Evolutionary conservation across 73 alveolate genomes (phyloP).

Genomic region (Stentor roeselii): DNA sequence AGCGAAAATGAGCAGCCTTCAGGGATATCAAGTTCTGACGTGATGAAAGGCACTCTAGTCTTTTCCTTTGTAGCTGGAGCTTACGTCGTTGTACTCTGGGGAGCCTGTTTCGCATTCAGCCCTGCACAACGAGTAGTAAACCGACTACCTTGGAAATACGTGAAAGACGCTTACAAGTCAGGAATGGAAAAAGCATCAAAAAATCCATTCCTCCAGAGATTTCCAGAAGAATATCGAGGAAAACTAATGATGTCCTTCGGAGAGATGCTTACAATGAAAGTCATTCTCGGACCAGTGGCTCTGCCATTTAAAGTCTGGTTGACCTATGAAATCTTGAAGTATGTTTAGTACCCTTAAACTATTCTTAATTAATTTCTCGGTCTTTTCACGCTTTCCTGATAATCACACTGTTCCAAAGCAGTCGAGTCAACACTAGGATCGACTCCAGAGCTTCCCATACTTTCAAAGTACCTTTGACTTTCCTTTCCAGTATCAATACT

Average conservation of each 20-base stretch:
- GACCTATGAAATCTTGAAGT: neutral
- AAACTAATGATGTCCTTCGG: constrained; percentile 1
- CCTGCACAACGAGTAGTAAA: neutral
- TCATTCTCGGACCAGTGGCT: constrained; percentile 10
- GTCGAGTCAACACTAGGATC: neutral
- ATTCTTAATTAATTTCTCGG: neutral
- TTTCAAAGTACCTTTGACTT: neutral
- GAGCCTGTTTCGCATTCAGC: neutral
- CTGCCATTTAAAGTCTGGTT: constrained; percentile 9
- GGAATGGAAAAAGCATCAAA: neutral
- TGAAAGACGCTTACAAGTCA: neutral
- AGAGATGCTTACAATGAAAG: constrained; percentile 23
- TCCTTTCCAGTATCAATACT: neutral
- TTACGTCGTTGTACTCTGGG: neutral
- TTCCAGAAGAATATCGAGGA: constrained; percentile 27
- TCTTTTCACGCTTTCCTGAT: neutral
- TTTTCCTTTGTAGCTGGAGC: neutral
- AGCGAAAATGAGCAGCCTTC: too few species aligned
- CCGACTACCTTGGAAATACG: neutral
- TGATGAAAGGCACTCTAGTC: neutral
- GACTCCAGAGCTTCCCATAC: constrained; percentile 1
- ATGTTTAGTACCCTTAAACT: neutral
- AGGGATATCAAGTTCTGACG: neutral
- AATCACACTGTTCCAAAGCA: constrained; percentile 3
- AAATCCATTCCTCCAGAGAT: neutral